Evolutionary conservation across 1,139 yeast genomes (phyloP), one percentile per base, ranked within the genome.

Genomic region (Zygosaccharomyces sapae): DNA sequence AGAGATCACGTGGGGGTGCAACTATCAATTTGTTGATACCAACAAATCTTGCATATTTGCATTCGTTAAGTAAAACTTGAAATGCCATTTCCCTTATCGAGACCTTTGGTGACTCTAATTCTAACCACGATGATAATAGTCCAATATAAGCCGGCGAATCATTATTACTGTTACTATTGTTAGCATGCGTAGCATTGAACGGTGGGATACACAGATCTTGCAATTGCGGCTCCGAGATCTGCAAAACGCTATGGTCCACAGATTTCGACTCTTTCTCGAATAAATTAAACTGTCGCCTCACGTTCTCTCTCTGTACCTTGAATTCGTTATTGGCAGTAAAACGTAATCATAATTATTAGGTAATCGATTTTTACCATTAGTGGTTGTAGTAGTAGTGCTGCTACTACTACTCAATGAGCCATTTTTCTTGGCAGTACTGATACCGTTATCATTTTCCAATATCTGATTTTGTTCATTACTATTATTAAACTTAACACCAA

Each of bases 111-210:
- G 80, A 73, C 51, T 81, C 86, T 30, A 81, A 65, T 56, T 81
- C 86, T 9, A 80, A 70, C 86, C 86, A 81, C 1, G 84, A 78
- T 0, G 86, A 75, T 1, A 81, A 64, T 31, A 81, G 57, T 0
- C 84, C 86, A 36, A 66, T 60, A 33, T 56, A 59, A 10, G 55
- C 51, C 9, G 56, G 53, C 8, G 53, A 30, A 19, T 46, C 50
- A 16, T 47, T 40, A 16, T 43, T 45, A 13, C 44, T 43, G 12
- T 38, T 38, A 3, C 41, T 41, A 5, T 43, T 46, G n/a, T 27
- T 27, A 27, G 31, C 10, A 8, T 10, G n/a, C n/a, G 31, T 9
- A 8, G 31, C n/a, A 16, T 36, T 45, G 33, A 58, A 59, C 1
- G 68, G 67, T 2, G 66, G 61, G 2, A 74, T 57, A 39, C 68